Conservation (phyloP, 2,329 filamentous ascomycete genomes). For the Penicillium sp. region DNA sequence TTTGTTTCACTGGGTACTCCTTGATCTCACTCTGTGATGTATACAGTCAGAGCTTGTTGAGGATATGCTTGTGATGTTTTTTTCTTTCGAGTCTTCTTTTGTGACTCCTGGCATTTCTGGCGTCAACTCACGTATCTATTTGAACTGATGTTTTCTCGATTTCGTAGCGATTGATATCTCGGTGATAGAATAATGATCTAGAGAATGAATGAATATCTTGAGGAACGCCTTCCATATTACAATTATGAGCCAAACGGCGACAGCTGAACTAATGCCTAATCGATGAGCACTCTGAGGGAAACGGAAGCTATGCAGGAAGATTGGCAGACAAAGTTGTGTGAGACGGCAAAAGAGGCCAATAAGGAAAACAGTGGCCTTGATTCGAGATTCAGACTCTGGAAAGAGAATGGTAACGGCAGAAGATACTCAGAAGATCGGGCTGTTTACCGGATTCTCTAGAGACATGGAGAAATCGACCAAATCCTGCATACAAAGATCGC, state of each 20-base stretch:
- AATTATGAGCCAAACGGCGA: background rate
- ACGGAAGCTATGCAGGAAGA: background rate
- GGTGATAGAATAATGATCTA: conserved; percentile 9
- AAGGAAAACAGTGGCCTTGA: no score
- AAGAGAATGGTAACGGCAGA: no score
- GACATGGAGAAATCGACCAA: no score
- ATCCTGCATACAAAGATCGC: no score
- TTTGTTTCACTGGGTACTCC: background rate
- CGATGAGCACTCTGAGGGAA: no score
- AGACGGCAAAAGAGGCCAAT: background rate
- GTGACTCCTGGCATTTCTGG: conserved; percentile 18
- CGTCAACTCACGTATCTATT: conserved; percentile 9
- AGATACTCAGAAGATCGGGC: no score
- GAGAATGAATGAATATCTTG: background rate
- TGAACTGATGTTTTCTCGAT: background rate
- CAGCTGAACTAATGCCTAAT: no score
- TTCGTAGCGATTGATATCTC: background rate
- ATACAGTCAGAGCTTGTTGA: background rate
- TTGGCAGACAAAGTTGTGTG: background rate
- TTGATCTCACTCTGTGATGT: background rate
- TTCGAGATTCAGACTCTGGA: no score
- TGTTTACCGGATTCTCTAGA: no score
- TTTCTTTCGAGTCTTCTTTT: conserved; percentile 5
- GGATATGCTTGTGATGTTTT: conserved; percentile 3
- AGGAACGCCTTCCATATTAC: background rate